Conservation (phyloP, 140 eudicot species). For the Erigeron philadelphicus region DNA sequence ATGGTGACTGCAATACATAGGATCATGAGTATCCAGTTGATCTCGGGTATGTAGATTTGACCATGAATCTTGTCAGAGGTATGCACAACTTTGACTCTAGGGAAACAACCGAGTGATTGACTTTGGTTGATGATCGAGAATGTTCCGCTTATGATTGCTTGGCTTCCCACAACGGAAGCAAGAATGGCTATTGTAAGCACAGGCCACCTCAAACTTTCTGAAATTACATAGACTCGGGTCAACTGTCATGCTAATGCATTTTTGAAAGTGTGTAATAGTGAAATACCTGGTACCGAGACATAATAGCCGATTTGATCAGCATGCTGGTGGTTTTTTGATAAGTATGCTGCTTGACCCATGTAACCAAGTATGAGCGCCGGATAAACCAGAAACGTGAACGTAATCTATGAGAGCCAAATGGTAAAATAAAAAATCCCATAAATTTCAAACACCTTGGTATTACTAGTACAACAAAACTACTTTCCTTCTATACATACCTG, state of each 20-base stretch:
- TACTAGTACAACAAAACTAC: neutral
- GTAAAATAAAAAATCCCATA: conserved; percentile 11
- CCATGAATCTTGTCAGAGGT: conserved; percentile 66
- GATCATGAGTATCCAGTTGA: conserved; percentile 68
- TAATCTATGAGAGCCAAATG: conserved; percentile 46
- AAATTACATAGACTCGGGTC: conserved; percentile 13
- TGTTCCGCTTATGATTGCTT: conserved; percentile 71
- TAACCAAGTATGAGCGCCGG: conserved; percentile 84
- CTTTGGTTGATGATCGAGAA: conserved; percentile 70
- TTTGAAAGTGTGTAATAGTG: neutral
- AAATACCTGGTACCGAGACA: conserved; percentile 78
- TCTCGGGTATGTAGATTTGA: conserved; percentile 72
- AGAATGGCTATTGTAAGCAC: conserved; percentile 71
- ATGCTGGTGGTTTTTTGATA: conserved; percentile 59
- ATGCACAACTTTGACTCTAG: conserved; percentile 62
- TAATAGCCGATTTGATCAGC: conserved; percentile 54
- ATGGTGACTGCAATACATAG: conserved; percentile 66
- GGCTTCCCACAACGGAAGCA: conserved; percentile 75
- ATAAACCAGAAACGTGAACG: conserved; percentile 77
- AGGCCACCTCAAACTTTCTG: conserved; percentile 80
- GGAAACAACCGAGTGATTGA: conserved; percentile 62
- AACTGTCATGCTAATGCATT: neutral
- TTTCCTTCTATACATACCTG: conserved; percentile 43
- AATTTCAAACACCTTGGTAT: conserved; percentile 2
- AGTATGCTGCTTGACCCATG: conserved; percentile 93